Percentiles rank a stretch among this genome's conserved stretches.
Conservation (phyloP, 23 red algal species). For the Cyanidioschyzon merolae region DNA sequence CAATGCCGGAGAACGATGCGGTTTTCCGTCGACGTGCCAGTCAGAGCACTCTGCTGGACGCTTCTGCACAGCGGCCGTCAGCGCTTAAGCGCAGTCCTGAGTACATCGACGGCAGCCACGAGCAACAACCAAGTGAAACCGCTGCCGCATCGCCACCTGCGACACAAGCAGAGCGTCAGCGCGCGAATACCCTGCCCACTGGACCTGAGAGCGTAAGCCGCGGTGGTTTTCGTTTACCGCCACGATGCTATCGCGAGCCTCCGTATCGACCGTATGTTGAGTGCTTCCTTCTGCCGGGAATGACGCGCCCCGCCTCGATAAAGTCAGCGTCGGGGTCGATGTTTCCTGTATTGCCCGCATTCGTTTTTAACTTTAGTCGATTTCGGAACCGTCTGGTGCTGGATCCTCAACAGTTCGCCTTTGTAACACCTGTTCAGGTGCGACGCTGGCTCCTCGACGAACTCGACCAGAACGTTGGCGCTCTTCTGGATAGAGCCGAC, state of each 20-base stretch:
- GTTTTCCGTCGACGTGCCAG: background rate
- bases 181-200: background rate
- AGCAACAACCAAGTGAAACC: background rate
- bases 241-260: background rate
- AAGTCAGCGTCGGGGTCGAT: background rate
- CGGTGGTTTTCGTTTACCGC: background rate
- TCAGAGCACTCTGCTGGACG: too few species aligned
- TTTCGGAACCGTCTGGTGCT: background rate
- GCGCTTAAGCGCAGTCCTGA: background rate
- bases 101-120: background rate
- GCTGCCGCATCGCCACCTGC: background rate
- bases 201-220: background rate
- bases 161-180: background rate
- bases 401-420: background rate
- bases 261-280: slow-evolving; percentile 1
- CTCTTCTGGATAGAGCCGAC: background rate
- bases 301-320: background rate
- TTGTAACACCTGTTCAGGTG: background rate
- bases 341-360: background rate
- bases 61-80: background rate
- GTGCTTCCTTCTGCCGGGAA: background rate
- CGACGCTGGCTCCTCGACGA: background rate
- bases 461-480: background rate
- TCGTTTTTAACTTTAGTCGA: background rate
- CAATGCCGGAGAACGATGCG: slow-evolving; percentile 2